phyloP scores from a whole-genome alignment of 2,329 filamentous ascomycete genomes.

The Bertia moriformis region DNA sequence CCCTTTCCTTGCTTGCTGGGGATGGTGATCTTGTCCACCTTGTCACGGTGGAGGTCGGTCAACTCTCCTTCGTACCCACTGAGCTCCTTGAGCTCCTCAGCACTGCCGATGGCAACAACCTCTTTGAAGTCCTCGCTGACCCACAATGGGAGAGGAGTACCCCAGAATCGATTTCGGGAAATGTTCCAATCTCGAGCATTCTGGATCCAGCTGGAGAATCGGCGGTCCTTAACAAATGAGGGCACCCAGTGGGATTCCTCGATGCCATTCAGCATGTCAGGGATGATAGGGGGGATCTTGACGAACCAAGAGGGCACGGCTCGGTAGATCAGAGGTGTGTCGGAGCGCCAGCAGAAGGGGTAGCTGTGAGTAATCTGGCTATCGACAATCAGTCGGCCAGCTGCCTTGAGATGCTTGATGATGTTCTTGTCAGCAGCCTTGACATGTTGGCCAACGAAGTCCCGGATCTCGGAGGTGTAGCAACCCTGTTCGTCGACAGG shows the following conservation, averaged over 20 bases:
- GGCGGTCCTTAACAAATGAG: constrained; percentile 74
- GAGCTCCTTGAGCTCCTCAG: constrained; percentile 68
- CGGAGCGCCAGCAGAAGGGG: constrained; percentile 87
- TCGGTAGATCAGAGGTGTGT: constrained; percentile 83
- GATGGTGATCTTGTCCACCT: constrained; percentile 87
- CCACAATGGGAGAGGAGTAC: constrained; percentile 84
- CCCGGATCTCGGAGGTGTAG: constrained; percentile 62
- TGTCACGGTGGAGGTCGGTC: constrained; percentile 78
- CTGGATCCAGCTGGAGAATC: constrained; percentile 81
- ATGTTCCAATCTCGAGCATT: constrained; percentile 94
- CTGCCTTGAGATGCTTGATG: constrained; percentile 71
- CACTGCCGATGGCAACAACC: constrained; percentile 70
- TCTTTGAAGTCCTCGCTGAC: constrained; percentile 80
- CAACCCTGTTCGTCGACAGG: constrained; percentile 74
- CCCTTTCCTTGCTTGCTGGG: constrained; percentile 81
- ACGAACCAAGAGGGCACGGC: constrained; percentile 94
- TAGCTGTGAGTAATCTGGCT: constrained; percentile 83
- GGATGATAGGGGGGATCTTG: constrained; percentile 69
- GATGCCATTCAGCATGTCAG: constrained; percentile 80
- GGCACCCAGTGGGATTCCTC: constrained; percentile 87
- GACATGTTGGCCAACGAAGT: constrained; percentile 78
- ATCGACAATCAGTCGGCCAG: constrained; percentile 66
- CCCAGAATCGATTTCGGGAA: constrained; percentile 88
- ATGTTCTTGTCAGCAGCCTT: constrained; percentile 88
- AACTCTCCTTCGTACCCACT: constrained; percentile 77